Percentiles rank a stretch among this genome's conserved stretches.
phyloP scores from a whole-genome alignment of 163 green algal genomes.

The Chlamydomonas reinhardtii region DNA sequence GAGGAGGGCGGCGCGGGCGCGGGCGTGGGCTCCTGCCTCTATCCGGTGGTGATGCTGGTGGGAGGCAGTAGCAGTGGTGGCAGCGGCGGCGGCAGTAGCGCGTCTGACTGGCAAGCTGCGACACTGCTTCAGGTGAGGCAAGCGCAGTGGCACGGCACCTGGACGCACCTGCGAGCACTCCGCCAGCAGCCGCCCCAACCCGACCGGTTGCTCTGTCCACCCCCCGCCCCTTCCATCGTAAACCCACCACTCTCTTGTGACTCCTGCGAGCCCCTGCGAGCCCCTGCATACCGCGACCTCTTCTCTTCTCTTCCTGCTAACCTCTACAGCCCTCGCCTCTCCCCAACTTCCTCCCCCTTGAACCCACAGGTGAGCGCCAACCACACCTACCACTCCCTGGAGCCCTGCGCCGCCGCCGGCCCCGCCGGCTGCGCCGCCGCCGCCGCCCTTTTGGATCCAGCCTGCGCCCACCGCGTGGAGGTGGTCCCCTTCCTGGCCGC shows the following conservation, averaged over 20 bases:
- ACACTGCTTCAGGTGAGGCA: neutral
- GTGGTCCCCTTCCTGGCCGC: conserved; percentile 22
- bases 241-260: too few relatives aligned
- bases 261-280: too few relatives aligned
- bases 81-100: neutral
- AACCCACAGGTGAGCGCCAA: conserved; percentile 15
- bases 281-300: too few relatives aligned
- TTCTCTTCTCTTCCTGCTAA: too few relatives aligned
- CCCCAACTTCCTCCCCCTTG: too few relatives aligned
- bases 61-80: neutral
- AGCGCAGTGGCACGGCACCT: too few relatives aligned
- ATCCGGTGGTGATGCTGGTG: conserved; percentile 16
- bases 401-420: neutral
- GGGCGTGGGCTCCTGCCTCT: neutral
- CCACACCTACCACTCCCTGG: conserved; percentile 18
- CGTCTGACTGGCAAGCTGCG: neutral
- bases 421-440: neutral
- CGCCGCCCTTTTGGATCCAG: neutral
- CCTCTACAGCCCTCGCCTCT: too few relatives aligned
- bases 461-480: conserved; percentile 12
- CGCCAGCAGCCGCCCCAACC: too few relatives aligned
- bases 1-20: neutral
- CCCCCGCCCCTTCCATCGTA: too few relatives aligned
- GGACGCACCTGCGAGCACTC: too few relatives aligned
- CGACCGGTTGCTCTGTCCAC: too few relatives aligned